phyloP scores from a whole-genome alignment of 306 rosid species.

The Sphenostylis stenocarpa region DNA sequence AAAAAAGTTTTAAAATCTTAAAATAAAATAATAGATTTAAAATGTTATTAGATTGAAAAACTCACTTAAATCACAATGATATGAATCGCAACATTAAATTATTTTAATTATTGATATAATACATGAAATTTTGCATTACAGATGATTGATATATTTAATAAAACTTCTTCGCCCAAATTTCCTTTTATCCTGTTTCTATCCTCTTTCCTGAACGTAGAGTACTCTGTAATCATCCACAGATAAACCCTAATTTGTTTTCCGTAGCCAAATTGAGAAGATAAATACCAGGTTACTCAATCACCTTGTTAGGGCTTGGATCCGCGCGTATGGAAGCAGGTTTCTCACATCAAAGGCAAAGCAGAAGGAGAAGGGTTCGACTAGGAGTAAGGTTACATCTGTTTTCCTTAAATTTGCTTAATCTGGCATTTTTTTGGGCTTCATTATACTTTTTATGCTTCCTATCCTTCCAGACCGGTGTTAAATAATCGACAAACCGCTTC shows the following conservation, averaged over 20 bases:
- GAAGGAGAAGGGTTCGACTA: background rate
- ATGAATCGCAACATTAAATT: no score
- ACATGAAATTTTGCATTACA: no score
- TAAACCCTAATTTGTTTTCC: conserved; percentile 7
- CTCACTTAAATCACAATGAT: no score
- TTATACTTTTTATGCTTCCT: background rate
- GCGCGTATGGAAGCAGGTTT: background rate
- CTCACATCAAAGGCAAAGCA: background rate
- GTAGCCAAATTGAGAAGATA: background rate
- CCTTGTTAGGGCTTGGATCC: conserved; percentile 13
- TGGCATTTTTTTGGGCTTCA: background rate
- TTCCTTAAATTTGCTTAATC: background rate
- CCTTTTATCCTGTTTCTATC: background rate
- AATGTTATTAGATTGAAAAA: no score
- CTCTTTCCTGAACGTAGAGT: background rate
- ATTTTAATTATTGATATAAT: no score
- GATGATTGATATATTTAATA: no score
- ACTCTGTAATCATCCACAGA: background rate
- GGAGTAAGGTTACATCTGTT: conserved; percentile 13
- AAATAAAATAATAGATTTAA: no score
- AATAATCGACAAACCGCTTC: background rate
- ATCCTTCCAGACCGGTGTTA: background rate
- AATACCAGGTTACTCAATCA: background rate
- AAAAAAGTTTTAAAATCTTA: no score
- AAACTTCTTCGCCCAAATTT: background rate